Conservation (phyloP, 768 basidiomycete species). For the Pilatotrama ljubarskyi region DNA sequence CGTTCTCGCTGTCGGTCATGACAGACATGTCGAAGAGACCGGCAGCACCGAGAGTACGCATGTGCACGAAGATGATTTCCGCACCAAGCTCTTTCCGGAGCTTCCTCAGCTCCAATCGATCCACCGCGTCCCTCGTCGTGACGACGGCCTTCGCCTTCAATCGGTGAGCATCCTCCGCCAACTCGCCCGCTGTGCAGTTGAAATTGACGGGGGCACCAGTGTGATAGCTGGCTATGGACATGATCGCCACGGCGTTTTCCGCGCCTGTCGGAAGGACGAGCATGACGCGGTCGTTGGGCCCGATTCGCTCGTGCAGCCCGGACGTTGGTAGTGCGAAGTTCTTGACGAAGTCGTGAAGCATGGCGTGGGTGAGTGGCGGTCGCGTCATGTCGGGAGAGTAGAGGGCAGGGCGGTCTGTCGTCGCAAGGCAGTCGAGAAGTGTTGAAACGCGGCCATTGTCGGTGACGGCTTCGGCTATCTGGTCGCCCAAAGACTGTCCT, state of each 20-base stretch:
- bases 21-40: constrained; percentile 21
- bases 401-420: constrained; percentile 39
- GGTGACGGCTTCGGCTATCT: constrained; percentile 35
- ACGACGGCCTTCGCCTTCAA: constrained; percentile 43
- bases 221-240: constrained; percentile 44
- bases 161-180: constrained; percentile 43
- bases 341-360: constrained; percentile 39
- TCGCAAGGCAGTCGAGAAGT: constrained; percentile 43
- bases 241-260: constrained; percentile 47
- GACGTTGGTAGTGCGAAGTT: constrained; percentile 42
- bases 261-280: constrained; percentile 45
- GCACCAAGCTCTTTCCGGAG: constrained; percentile 39
- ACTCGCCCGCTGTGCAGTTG: constrained; percentile 44
- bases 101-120: constrained; percentile 38
- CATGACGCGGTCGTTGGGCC: constrained; percentile 48
- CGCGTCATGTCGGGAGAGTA: constrained; percentile 40
- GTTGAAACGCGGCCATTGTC: constrained; percentile 32
- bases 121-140: constrained; percentile 41
- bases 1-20: constrained; percentile 14
- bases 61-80: constrained; percentile 36
- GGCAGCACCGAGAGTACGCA: constrained; percentile 8
- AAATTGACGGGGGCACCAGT: constrained; percentile 49
- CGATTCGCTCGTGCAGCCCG: constrained; percentile 29
- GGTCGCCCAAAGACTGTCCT: constrained; percentile 39
- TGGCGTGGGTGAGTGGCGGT: constrained; percentile 38